Conservation (phyloP, 306 rosid species). For the Quercus engelmannii region DNA sequence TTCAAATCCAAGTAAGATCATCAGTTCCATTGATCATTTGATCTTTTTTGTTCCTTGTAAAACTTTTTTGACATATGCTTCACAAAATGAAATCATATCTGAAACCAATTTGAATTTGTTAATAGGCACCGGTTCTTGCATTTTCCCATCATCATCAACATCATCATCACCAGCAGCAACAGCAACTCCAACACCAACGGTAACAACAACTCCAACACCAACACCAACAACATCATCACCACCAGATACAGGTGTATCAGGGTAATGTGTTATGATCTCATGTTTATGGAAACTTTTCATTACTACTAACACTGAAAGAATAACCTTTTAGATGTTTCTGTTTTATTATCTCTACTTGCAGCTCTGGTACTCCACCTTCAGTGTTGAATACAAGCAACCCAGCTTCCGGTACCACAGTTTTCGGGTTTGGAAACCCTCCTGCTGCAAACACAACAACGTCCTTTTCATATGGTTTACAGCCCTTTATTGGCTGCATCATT, state of each 20-base stretch:
- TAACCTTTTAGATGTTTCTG: constrained; percentile 18
- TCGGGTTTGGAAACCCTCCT: constrained; percentile 52
- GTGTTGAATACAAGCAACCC: constrained; percentile 65
- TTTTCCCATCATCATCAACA: constrained; percentile 46
- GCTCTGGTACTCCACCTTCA: constrained; percentile 49
- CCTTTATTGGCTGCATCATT: constrained; percentile 45
- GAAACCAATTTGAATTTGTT: constrained; percentile 12
- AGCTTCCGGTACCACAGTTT: constrained; percentile 42
- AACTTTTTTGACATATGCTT: background rate
- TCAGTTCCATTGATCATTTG: background rate
- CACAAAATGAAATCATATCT: constrained; percentile 6
- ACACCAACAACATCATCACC: constrained; percentile 34
- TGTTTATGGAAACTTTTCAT: background rate
- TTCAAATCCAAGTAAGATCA: constrained; percentile 72
- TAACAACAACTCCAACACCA: constrained; percentile 5
- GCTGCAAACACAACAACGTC: constrained; percentile 37
- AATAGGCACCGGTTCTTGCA: constrained; percentile 71
- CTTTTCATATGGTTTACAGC: constrained; percentile 36
- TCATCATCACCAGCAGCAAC: constrained; percentile 27
- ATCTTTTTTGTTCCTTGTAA: constrained; percentile 4
- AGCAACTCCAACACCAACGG: background rate
- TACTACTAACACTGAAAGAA: constrained; percentile 6
- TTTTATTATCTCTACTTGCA: constrained; percentile 31
- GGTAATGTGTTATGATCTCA: constrained; percentile 35
- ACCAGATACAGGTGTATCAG: constrained; percentile 41